Evolutionary conservation across 495 filamentous ascomycete genomes (phyloP), one percentile per base, ranked within the genome.

Genomic region (Cercophora samala): DNA sequence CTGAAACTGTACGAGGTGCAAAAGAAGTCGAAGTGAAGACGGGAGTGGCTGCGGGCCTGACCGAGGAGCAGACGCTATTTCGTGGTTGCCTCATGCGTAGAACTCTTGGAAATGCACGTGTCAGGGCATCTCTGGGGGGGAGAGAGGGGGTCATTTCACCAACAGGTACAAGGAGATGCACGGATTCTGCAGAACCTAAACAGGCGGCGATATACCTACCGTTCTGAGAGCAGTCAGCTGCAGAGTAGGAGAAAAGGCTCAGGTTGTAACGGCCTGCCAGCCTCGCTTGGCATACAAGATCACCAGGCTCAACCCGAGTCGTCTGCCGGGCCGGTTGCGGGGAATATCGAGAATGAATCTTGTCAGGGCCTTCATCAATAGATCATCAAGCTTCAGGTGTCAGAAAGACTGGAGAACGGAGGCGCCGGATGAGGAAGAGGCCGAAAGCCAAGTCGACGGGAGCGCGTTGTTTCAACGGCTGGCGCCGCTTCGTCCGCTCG

Each of bases 161-260:
- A 58, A 15, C 56, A 60, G 25, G 23, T 21, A 60, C 18, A 60
- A 3, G 23, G 5, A 25, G 29, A 25, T 29, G 58, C 58, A 13
- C 5, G 21, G 21, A 9, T 22, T 58, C 18, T 58, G 56, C 56
- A 51, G 37, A 32, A 51, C 15, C 37, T 1, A 62, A 64, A 24
- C 46, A 24, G 25, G 32, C 65, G 18, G 19, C 46, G 64, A 62
- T 52, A 26, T 46, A 52, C 32, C 64, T 61, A 37, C 58, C 46
- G 42, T 5, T 58, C 58, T 58, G 17, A 59, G 53, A 65, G 53
- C 18, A 46, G 13, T 9, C 37, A 46, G 8, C 37, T 46, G 37
- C 37, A 46, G 37, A 46, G 37, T 32, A 32, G 3, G 4, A 32
- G 8, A 32, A 32, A 32, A 8, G 29, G 29, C 29, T 32, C 60